These are phyloP conservation scores for Tulasnella sp. DNA, from an alignment of 768 basidiomycete genomes.

Conservation along the genomic window DNA sequence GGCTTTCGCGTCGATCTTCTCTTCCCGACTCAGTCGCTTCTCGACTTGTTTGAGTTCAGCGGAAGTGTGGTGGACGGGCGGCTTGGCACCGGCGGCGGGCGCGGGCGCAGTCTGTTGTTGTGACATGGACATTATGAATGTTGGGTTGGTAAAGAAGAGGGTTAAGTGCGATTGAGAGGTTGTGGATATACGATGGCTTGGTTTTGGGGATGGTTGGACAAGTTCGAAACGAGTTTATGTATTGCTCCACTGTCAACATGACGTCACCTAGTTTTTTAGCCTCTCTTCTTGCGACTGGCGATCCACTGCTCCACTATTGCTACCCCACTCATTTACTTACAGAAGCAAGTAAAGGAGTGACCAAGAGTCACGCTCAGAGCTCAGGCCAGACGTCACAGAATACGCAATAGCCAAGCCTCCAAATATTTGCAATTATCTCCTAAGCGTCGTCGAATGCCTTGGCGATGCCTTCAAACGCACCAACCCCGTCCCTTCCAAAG, in stretches of 20 bases:
- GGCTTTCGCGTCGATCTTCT: constrained; percentile 9
- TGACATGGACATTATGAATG: neutral
- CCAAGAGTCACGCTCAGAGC: neutral
- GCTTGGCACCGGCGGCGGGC: neutral
- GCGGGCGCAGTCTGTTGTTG: neutral
- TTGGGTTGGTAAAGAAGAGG: neutral
- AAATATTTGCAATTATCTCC: neutral
- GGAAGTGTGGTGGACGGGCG: constrained; percentile 7
- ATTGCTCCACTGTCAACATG: neutral
- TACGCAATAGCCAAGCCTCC: neutral
- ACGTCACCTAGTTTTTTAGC: too few species aligned
- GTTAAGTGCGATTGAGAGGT: neutral
- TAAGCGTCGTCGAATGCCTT: neutral
- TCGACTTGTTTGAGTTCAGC: constrained; percentile 10
- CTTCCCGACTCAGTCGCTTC: constrained; percentile 9
- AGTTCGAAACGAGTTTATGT: neutral
- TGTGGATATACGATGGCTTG: neutral
- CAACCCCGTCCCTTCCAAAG: constrained; percentile 35
- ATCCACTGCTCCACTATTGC: too few species aligned
- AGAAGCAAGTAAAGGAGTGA: neutral
- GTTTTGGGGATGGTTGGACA: neutral
- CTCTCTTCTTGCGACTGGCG: too few species aligned
- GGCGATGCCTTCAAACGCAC: constrained; percentile 27
- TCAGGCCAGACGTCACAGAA: neutral
- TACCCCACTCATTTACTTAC: neutral